A percentile compares a stretch with the other conserved stretches of the same genome.
Conservation (phyloP, 805 yeast genomes). For the Candida krabiensis region DNA sequence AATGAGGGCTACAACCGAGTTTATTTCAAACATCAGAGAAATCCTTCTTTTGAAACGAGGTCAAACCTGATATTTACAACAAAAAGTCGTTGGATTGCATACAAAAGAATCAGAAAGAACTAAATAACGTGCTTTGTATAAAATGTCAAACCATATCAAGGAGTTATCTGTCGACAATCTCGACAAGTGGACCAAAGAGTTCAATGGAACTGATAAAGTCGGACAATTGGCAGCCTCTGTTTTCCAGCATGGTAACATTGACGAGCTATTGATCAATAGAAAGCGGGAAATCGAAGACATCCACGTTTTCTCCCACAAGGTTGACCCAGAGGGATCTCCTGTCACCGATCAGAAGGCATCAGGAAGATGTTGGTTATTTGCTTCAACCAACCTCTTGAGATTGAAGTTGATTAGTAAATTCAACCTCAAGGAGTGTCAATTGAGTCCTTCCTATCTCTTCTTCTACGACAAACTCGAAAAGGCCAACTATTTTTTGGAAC, state of each 20-base stretch:
- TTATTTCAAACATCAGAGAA: no score
- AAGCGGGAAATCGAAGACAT: conserved; percentile 29
- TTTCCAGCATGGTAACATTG: conserved; percentile 37
- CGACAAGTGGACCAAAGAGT: conserved; percentile 29
- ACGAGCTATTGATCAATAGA: conserved; percentile 39
- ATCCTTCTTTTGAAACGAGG: no score
- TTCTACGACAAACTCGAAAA: conserved; percentile 87
- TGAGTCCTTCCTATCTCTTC: conserved; percentile 77
- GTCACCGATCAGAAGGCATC: conserved; percentile 71
- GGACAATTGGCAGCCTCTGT: conserved; percentile 34
- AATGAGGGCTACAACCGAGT: no score
- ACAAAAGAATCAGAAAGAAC: no score
- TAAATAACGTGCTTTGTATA: no score
- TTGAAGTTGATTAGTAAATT: conserved; percentile 59
- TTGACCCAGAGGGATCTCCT: conserved; percentile 57
- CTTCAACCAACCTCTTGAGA: conserved; percentile 74
- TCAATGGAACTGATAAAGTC: conserved; percentile 22
- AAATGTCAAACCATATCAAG: conserved; percentile 13
- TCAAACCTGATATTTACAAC: no score
- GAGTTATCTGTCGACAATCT: conserved; percentile 16
- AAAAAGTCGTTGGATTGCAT: no score
- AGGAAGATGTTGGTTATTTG: conserved; percentile 91
- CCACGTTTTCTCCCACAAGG: conserved; percentile 42
- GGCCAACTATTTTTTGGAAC: conserved; percentile 77
- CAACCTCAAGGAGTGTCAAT: conserved; percentile 65